phyloP scores from a whole-genome alignment of 345 rosid species.

The Sonneratia caseolaris region DNA sequence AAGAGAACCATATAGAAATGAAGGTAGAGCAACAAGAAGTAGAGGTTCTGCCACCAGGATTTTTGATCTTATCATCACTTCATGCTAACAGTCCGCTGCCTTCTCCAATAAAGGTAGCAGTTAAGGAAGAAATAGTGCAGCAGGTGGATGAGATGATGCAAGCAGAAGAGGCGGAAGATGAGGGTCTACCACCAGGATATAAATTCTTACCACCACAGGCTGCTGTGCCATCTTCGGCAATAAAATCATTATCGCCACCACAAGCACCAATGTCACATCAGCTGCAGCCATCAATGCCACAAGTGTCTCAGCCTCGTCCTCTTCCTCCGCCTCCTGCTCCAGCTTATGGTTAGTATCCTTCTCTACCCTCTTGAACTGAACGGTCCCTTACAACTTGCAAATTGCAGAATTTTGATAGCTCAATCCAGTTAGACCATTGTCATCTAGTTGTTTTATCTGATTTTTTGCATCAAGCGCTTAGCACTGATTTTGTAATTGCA shows the following conservation, averaged over 20 bases:
- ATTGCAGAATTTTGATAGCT: background rate
- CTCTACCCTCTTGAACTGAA: background rate
- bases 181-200: constrained; percentile 5
- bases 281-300: background rate
- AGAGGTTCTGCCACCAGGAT: constrained; percentile 26
- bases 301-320: background rate
- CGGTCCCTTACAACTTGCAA: background rate
- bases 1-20: constrained; percentile 4
- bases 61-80: constrained; percentile 13
- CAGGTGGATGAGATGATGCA: background rate
- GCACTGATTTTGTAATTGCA: background rate
- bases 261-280: background rate
- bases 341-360: constrained; percentile 1
- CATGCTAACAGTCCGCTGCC: constrained; percentile 7
- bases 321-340: constrained; percentile 3
- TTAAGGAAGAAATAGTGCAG: constrained; percentile 4
- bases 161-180: background rate
- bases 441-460: background rate
- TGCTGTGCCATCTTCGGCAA: background rate
- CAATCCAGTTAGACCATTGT: background rate
- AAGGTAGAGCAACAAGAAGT: constrained; percentile 4
- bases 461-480: background rate
- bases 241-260: background rate
- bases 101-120: constrained; percentile 5
- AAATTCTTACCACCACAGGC: background rate